These are phyloP conservation scores for Symbiodinium natans DNA, from an alignment of 73 alveolate species.

Conservation along the genomic window DNA sequence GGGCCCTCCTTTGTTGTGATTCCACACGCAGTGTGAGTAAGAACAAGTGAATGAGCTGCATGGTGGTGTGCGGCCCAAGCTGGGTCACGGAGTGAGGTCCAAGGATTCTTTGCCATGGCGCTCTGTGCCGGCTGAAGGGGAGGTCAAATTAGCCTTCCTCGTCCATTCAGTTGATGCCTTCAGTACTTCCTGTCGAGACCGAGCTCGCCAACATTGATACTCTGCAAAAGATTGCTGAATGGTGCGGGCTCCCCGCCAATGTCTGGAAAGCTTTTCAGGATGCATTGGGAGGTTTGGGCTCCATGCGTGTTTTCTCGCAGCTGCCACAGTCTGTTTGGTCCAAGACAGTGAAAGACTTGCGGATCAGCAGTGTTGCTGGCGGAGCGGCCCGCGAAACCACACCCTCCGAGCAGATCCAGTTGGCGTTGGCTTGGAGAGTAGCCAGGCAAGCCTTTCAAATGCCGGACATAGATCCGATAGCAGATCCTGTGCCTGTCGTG, in stretches of 20 bases:
- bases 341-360: not conserved
- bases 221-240: not conserved
- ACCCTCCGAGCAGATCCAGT: not conserved
- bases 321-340: no score
- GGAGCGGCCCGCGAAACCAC: not conserved
- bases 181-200: not conserved
- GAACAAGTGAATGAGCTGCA: no score
- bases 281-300: not conserved
- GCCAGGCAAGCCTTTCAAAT: not conserved
- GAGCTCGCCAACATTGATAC: constrained; percentile 3
- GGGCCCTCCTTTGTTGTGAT: no score
- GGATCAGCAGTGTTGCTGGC: not conserved
- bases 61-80: no score
- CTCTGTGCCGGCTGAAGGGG: no score
- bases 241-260: not conserved
- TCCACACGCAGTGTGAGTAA: no score
- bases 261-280: not conserved
- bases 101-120: no score
- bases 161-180: no score
- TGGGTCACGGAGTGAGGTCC: no score
- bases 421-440: constrained; percentile 19
- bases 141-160: no score
- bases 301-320: not conserved
- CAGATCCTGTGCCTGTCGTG: not conserved
- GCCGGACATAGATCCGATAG: not conserved